Evolutionary conservation across 2,329 filamentous ascomycete species (phyloP), one percentile per base, ranked within the genome.

Genomic region (Stemphylium beticola): DNA sequence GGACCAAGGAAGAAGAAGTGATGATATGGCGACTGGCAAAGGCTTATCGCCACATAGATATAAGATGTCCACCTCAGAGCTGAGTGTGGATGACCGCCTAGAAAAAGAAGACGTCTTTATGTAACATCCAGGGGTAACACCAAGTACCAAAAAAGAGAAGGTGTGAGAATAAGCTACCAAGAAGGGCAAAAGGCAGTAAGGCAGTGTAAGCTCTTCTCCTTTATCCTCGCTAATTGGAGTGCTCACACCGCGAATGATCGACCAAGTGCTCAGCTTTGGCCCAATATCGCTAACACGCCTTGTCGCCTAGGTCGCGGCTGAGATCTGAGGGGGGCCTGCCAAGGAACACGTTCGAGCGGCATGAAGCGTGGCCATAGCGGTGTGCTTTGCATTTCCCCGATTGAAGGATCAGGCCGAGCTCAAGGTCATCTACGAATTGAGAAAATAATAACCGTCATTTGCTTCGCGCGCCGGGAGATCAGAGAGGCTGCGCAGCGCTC

Each of bases 271-370:
- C 42, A 50, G 47, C 44, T 41, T 38, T 54, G 50, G 31, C 42
- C 50, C 48, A 50, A 18, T 31, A 36, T 37, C 51, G 41, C 49
- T 32, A 56, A 47, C 51, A 39, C 45, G 41, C 33, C 53, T 33
- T 53, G 36, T 55, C 31, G 22, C 31, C 34, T 29, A 33, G 31
- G 26, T 15, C 42, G 34, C 44, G 60, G 63, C 63, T 66, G 57
- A 63, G 12, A n/a, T 15, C 31, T 36, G 18, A 18, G 41, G 39
- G 31, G 44, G 37, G 41, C 14, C 36, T 42, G 55, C 57, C 52
- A 61, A 61, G 55, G 20, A 18, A 46, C 47, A 34, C 38, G 53
- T 58, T 57, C 53, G n/a, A 31, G 33, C 46, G 33, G 45, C 38
- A 50, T 24, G 39, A 50, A 49, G 51, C 39, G 45, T 29, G 17